Evolutionary conservation across 2,329 filamentous ascomycete species (phyloP), one percentile per base, ranked within the genome.

Genomic region (Colletotrichum melonis): DNA sequence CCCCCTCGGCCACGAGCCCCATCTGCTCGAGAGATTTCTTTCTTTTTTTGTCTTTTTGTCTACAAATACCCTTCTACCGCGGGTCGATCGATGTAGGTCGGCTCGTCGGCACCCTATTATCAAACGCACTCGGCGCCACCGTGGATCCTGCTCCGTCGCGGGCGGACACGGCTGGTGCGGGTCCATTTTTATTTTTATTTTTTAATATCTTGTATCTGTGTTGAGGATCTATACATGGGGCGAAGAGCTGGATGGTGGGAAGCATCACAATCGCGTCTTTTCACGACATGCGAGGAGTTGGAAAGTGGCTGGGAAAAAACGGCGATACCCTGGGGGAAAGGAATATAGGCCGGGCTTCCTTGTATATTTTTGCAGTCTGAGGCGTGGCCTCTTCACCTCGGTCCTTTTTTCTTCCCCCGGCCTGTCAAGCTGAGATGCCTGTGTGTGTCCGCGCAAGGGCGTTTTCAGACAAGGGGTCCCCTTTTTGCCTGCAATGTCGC

Each of bases 121-220:
- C 30, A 74, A 49, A 49, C 38, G 54, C 52, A 49, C 72, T 63
- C 58, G 62, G 54, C 38, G 63, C 24, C 28, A 5, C n/a, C 42
- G 14, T 49, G 26, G 22, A 28, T 32, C 30, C 28, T 14, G 26
- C 38, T 32, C 63, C 11, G 26, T 42, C 24, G 38, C 24, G 22
- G 67, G 19, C 32, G n/a, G 24, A 8, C n/a, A 19, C 24, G 38
- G 63, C 32, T 12, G 42, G 42, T 49, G 57, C 68, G 57, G 63
- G 62, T 38, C 16, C 52, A 38, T 66, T 59, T 58, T 55, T 22
- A 60, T 46, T 56, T 42, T 22, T 63, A 67, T 63, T 64, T 72
- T 73, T 74, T 74, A 73, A 73, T 73, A 73, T 70, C 9, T 66
- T 65, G 46, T 73, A 65, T 73, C 67, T 72, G 67, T 66, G 67